A percentile compares a stretch with the other conserved stretches of the same genome.
Evolutionary conservation across 441 rosid species (phyloP).

Genomic region (Bruguiera hainesii): DNA sequence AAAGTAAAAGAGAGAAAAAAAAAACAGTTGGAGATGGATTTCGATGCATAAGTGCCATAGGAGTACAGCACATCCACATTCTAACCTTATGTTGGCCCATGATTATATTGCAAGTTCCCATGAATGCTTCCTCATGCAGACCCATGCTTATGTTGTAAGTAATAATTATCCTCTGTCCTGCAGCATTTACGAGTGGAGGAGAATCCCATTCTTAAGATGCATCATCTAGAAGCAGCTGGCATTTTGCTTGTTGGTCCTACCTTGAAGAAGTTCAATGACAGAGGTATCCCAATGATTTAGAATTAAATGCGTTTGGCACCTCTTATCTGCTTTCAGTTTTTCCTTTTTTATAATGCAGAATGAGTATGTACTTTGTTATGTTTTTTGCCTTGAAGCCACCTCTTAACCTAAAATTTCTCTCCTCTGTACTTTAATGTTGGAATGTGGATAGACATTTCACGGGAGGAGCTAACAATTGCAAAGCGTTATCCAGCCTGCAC

Average conservation of each 20-base stretch:
- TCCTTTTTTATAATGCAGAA: not conserved
- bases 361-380: conserved; percentile 2
- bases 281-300: conserved; percentile 45
- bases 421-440: conserved; percentile 15
- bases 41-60: not conserved
- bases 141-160: not conserved
- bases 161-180: conserved; percentile 21
- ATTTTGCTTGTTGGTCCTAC: conserved; percentile 95
- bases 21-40: not conserved
- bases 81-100: too few species aligned
- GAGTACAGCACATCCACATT: not conserved
- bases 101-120: too few species aligned
- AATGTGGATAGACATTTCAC: conserved; percentile 69
- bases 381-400: conserved; percentile 5
- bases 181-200: conserved; percentile 99
- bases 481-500: conserved; percentile 90
- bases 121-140: too few species aligned
- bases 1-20: too few species aligned
- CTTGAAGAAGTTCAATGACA: conserved; percentile 95
- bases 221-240: conserved; percentile 95
- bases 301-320: not conserved
- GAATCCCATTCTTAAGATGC: conserved; percentile 93
- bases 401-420: not conserved
- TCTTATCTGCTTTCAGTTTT: not conserved
- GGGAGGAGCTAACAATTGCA: conserved; percentile 79